Base-by-base conservation (phyloP, 2,329 filamentous ascomycete genomes). In the Podosphaera fusca region DNA sequence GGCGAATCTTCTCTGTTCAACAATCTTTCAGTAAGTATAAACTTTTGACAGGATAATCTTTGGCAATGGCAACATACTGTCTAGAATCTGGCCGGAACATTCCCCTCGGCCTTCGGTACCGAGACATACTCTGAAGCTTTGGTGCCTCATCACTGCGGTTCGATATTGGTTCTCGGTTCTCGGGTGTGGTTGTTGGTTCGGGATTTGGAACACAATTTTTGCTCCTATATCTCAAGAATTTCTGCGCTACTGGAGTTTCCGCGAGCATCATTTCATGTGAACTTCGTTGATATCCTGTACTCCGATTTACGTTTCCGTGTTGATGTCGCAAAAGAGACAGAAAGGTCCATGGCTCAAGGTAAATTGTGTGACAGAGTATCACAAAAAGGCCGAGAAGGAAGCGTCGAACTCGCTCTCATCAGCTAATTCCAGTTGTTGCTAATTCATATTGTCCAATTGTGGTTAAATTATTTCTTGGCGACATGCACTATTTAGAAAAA, bases 101-200 rank as follows among this genome's bases (percentile, higher is more conserved):
- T 4, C 59, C 47, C 47, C 61, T 62, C 30, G 66, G 59, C 30
- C 65, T 63, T 33, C 68, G 63, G 59, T 71, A 71, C 30, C 70
- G 64, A 40, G 69, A 68, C 66, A 70, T 70, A 59, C 69, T 70
- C 56, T 63, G 64, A 35, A 31, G 29, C 33, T 50, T 50, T 12
- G n/a, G 33, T 12, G 12, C n/a, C 5, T 50, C 47, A 31, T 50
- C 21, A 21, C 21, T 50, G 12, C 33, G 47, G 29, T 5, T 30
- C 29, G 47, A 10, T 31, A 21, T n/a, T 29, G 47, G 30, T 50
- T 50, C 29, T 50, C 12, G 30, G 29, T 10, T 45, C 21, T 45
- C 2, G 40, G 40, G 40, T 8, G 12, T 21, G 40, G 21, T 12
- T 45, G 7, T 10, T 21, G 40, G 21, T 12, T 45, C 40, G 40